Conservation (phyloP, 2,329 filamentous ascomycete genomes). For the Ophiostoma fasciatum region DNA sequence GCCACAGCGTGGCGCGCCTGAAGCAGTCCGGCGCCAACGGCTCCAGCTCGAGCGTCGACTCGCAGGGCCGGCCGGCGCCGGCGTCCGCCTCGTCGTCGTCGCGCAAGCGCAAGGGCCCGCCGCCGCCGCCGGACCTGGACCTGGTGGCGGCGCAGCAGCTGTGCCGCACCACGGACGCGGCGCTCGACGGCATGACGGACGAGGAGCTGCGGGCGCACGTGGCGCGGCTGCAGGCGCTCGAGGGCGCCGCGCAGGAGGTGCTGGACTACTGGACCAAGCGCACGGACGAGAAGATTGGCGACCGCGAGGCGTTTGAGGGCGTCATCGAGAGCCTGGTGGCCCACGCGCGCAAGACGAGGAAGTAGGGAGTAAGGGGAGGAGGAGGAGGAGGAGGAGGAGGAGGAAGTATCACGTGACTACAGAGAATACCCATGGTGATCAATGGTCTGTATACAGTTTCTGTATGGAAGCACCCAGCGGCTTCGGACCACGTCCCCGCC, state of each 20-base stretch:
- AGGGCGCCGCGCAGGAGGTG: conserved; percentile 57
- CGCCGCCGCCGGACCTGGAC: conserved; percentile 62
- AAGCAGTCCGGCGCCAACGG: conserved; percentile 34
- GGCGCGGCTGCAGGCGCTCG: conserved; percentile 50
- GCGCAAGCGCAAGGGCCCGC: conserved; percentile 40
- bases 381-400: neutral
- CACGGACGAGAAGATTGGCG: conserved; percentile 73
- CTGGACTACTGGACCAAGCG: conserved; percentile 80
- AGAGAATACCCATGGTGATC: too few species aligned
- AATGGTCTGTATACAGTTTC: too few species aligned
- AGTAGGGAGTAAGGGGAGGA: conserved; percentile 30
- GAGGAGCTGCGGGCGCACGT: conserved; percentile 62
- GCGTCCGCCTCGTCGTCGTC: conserved; percentile 15
- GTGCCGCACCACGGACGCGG: conserved; percentile 73
- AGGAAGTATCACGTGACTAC: too few species aligned
- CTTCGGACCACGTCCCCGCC: too few species aligned
- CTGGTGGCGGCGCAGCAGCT: conserved; percentile 62
- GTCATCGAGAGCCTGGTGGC: conserved; percentile 95
- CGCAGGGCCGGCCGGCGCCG: conserved; percentile 40
- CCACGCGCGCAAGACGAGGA: conserved; percentile 73
- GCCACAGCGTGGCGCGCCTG: conserved; percentile 14
- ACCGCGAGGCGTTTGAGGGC: conserved; percentile 87
- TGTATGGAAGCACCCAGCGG: too few species aligned
- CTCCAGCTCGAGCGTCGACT: conserved; percentile 44
- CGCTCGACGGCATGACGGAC: conserved; percentile 64